Evolutionary conservation across 257 asterid species (phyloP), one percentile per base, ranked within the genome.

Genomic region (Paraleonurus japonicus): DNA sequence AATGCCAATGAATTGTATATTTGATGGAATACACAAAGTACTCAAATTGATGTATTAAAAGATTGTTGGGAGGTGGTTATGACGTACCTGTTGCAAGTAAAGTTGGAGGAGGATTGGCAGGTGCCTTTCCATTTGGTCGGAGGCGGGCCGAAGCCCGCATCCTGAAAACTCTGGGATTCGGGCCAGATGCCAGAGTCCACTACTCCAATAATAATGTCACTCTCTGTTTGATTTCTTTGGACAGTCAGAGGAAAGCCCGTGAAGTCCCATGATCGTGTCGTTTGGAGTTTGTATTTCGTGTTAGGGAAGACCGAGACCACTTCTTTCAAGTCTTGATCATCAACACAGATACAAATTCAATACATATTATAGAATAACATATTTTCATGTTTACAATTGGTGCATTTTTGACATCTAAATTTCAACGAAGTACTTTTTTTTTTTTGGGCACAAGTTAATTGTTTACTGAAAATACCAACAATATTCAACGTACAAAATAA

Each of bases 201-300:
- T 79, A 85, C 35, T 55, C 74, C 82, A 1, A 85, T 48, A 22
- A 82, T 67, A 6, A 78, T n/a, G 22, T 85, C 80, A 2, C 85
- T 86, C 71, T 84, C 89, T 1, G 57, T 72, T 10, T 22, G 26
- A 1, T 73, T 23, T 77, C 80, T 72, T 37, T 71, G 43, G 1
- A 72, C 75, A 23, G 24, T 43, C 62, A 58, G 26, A 5, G 88
- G 81, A 23, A 86, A 80, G 16, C 88, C 91, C 80, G 78, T 32
- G 76, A 86, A 86, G 61, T 84, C 91, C 91, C 88, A 86, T 19
- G 88, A 86, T 58, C 87, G 74, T 15, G 88, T 83, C 0, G 88
- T 86, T 10, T 78, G 88, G 0, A 86, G 74, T 22, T 86, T 78
- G 35, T 75, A 78, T 54, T 71, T 78, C 6, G 73, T 67, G 78